Conservation (phyloP, 805 yeast genomes). For the Candida sithepensis region DNA sequence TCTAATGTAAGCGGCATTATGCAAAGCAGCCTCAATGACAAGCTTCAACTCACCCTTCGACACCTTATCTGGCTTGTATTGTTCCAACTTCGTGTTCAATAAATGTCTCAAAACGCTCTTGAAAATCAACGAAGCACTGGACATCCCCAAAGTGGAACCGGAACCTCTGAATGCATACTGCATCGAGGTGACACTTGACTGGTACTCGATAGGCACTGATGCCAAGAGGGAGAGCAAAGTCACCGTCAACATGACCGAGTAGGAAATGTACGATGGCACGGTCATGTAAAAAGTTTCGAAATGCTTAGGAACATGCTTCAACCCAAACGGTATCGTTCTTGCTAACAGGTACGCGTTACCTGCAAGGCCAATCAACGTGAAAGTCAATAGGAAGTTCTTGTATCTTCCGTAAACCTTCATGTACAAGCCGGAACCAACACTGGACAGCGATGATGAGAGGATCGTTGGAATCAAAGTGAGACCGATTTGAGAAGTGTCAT, state of each 20-base stretch:
- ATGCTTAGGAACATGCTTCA: conserved; percentile 8
- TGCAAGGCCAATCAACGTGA: conserved; percentile 39
- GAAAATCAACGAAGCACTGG: conserved; percentile 63
- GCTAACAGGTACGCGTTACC: conserved; percentile 35
- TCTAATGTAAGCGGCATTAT: conserved; percentile 51
- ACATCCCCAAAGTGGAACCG: conserved; percentile 63
- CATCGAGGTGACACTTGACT: conserved; percentile 64
- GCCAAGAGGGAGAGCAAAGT: conserved; percentile 68
- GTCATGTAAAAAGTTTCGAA: conserved; percentile 43
- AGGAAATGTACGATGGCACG: conserved; percentile 51
- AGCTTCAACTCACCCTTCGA: conserved; percentile 34
- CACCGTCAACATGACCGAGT: conserved; percentile 58
- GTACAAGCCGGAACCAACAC: conserved; percentile 60
- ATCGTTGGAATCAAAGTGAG: conserved; percentile 58
- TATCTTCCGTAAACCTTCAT: conserved; percentile 65
- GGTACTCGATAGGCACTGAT: conserved; percentile 63
- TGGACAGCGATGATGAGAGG: conserved; percentile 53
- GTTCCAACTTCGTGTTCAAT: conserved; percentile 30
- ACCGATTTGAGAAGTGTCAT: conserved; percentile 57
- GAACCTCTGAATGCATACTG: conserved; percentile 65
- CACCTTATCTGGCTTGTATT: conserved; percentile 33
- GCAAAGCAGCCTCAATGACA: conserved; percentile 51
- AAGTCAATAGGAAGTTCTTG: conserved; percentile 39
- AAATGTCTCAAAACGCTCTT: conserved; percentile 37
- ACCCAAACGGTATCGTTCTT: conserved; percentile 21